A percentile compares a stretch with the other conserved stretches of the same genome.
Evolutionary conservation across 225 moss, liverwort and hornwort genomes (phyloP).

Genomic region (Thuidium tamariscinum): DNA sequence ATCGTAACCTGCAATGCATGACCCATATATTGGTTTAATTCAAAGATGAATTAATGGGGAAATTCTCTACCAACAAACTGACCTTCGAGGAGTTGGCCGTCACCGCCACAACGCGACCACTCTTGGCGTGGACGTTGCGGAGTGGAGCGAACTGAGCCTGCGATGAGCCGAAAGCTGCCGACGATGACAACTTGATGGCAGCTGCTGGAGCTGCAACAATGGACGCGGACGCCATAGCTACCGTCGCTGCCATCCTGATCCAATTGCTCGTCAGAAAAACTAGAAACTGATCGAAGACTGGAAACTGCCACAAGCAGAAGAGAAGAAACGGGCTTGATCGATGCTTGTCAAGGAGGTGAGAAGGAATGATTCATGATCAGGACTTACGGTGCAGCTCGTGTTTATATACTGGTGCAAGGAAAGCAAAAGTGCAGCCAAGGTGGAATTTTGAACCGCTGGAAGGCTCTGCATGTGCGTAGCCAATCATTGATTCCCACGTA

Average conservation of each 20-base stretch:
- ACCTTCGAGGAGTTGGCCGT: conserved; percentile 11
- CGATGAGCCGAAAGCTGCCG: neutral
- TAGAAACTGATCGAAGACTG: neutral
- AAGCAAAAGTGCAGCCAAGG: neutral
- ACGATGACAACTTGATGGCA: neutral
- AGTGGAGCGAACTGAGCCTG: conserved; percentile 15
- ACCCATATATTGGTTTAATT: neutral
- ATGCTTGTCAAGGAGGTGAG: no score
- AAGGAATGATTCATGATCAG: neutral
- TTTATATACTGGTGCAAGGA: neutral
- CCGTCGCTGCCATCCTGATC: neutral
- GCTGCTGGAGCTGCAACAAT: conserved; percentile 12
- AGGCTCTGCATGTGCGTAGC: neutral
- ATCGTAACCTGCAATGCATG: neutral
- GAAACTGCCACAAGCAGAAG: neutral
- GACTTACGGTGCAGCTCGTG: neutral
- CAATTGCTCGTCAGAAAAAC: neutral
- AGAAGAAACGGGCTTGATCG: neutral
- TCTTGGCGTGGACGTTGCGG: neutral
- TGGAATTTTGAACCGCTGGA: neutral
- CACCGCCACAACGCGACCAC: neutral
- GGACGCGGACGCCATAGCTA: conserved; percentile 1
- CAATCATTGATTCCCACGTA: neutral
- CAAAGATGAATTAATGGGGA: neutral
- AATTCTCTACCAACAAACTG: neutral